phyloP scores from a whole-genome alignment of 306 rosid genomes.

The Fragaria nilgerrensis region DNA sequence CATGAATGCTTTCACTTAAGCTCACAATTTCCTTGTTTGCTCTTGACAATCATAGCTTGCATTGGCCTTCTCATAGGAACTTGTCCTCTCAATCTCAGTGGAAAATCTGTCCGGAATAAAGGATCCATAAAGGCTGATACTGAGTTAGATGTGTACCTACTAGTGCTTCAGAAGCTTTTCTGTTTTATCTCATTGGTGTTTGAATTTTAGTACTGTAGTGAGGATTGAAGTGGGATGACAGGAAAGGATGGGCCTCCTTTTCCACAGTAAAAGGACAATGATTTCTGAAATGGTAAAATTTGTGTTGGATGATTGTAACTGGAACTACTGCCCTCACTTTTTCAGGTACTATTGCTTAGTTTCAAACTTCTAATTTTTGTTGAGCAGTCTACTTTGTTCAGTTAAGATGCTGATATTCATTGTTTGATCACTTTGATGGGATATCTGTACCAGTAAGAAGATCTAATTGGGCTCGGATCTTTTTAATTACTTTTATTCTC shows the following conservation, averaged over 20 bases:
- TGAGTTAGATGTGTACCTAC: neutral
- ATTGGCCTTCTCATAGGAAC: neutral
- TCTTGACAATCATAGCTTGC: neutral
- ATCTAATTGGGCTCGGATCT: no score
- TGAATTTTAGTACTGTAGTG: neutral
- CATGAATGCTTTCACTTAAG: neutral
- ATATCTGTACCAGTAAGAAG: no score
- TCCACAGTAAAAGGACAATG: neutral
- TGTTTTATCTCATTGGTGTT: neutral
- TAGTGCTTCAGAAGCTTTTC: neutral
- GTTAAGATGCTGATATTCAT: neutral
- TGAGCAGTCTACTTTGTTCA: neutral
- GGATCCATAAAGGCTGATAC: neutral
- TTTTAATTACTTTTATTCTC: neutral
- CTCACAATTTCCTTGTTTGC: neutral
- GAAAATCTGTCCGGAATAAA: neutral
- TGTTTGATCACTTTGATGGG: no score
- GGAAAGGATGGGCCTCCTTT: neutral
- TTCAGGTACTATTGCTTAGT: neutral
- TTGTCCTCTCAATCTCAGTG: slow-evolving; percentile 2
- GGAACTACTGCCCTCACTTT: neutral
- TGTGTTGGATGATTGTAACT: neutral
- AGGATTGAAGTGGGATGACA: neutral
- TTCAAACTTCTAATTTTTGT: neutral
- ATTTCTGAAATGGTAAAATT: neutral